phyloP scores from a whole-genome alignment of 208 protist species.

The Leishmania mexicana region DNA sequence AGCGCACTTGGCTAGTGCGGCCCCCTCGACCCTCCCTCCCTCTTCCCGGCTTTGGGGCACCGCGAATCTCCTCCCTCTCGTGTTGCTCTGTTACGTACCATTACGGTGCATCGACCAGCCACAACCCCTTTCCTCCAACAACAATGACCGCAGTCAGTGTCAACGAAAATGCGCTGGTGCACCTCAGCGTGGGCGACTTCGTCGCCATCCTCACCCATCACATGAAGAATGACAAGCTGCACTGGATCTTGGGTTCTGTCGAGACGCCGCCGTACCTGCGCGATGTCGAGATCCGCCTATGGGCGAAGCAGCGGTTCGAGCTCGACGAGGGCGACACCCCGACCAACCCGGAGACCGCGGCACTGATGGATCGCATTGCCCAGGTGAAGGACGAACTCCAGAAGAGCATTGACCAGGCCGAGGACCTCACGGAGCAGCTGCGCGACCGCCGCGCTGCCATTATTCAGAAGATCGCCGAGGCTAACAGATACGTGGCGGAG shows the following conservation, averaged over 20 bases:
- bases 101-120: background rate
- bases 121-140: background rate
- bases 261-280: conserved; percentile 67
- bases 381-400: conserved; percentile 59
- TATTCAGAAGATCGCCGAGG: conserved; percentile 57
- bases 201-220: conserved; percentile 68
- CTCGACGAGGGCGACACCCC: conserved; percentile 48
- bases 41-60: background rate
- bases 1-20: background rate
- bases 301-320: conserved; percentile 58
- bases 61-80: too few relatives aligned
- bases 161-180: conserved; percentile 39
- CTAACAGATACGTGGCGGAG: conserved; percentile 66
- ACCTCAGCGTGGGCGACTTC: conserved; percentile 76
- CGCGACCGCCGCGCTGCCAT: conserved; percentile 56
- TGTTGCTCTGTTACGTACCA: background rate
- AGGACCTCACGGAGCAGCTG: conserved; percentile 67
- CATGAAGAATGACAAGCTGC: conserved; percentile 53
- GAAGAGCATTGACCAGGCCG: conserved; percentile 64
- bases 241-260: conserved; percentile 83
- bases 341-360: conserved; percentile 50
- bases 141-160: conserved; percentile 23
- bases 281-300: conserved; percentile 78
- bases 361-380: conserved; percentile 60
- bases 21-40: background rate